Base-by-base conservation (phyloP, 2,329 filamentous ascomycete genomes). In the Fusarium sp. region DNA sequence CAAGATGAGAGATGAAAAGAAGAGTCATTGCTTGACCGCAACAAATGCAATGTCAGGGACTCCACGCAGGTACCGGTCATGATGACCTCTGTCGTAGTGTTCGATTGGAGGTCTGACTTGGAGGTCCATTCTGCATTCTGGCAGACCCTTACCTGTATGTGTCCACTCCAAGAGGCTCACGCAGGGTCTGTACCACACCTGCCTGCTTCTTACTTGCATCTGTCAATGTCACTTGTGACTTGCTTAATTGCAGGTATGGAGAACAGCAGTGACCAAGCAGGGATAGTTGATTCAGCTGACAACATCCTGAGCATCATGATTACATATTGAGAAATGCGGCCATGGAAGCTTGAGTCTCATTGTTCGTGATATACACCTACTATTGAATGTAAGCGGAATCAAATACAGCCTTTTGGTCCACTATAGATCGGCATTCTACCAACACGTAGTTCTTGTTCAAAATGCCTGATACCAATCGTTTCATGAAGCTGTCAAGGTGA, bases 61-160 rank as follows among this genome's bases (percentile, higher is more conserved):
- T 60, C 56, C 61, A 75, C 73, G 73, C 73, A 75, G 73, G 73
- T 75, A 76, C 73, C 67, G 57, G 54, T 51, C 34, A 43, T 29
- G 43, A 51, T 68, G 59, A 44, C 53, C 24, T 68, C 43, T 40
- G 20, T 29, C 25, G 54, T 47, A 44, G 44, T 40, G 30, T 40
- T 43, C 54, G 45, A 68, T 54, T 34, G 63, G 52, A 65, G 54
- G 51, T 68, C 65, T 68, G 42, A 61, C 64, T 60, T 57, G 51
- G 44, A 46, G 61, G 43, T 44, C 64, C 55, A 59, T 60, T 54
- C 49, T 68, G 59, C 59, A 63, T 50, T 63, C 24, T 56, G 27
- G 53, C 30, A 68, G 68, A 69, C 63, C 59, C 60, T 69, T 52
- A 51, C 43, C 46, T 53, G 24, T 42, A 24, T 53, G 61, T 43